Base-by-base conservation (phyloP, 306 rosid species). In the Gleditsia sinensis region DNA sequence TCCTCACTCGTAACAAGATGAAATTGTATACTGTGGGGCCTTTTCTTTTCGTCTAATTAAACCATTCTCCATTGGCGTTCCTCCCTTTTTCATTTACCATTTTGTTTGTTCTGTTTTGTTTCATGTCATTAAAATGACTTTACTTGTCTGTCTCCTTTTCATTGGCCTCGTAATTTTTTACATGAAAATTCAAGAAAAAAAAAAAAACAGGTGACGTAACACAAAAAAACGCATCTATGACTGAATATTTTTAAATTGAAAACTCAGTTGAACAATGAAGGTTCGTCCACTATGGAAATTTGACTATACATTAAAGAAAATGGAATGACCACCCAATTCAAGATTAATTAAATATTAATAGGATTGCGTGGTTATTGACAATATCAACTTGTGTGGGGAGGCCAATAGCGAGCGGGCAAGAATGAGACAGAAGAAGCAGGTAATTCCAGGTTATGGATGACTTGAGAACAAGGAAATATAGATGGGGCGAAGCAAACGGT, bases 21-120 rank as follows among this genome's bases (percentile, higher is more conserved):
- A 81, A 83, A 49, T 71, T 83, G 72, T 85, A 45, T 61, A 80
- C 86, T 9, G 72, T 80, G 19, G 86, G 88, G 28, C 89, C 92
- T 72, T 83, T 88, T 58, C 16, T 74, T 7, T 83, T 72, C 78
- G 71, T 28, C 32, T 28, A 28, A 28, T 28, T 28, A 28, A 28
- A 2, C 32, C 32, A 28, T 28, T 28, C 32, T 28, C 32, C 4
- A 28, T 28, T 28, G 32, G 32, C 32, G 2, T 28, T 28, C 4
- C 2, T 4, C 2, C 4, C 32, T 1, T 28, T 1, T 28, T 28
- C 4, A 28, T 28, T 28, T 2, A 28, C 16, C 24, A 40, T 40
- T 40, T 48, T n/a, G 10, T 48, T 48, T 17, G 10, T 17, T 48
- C 17, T 4, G 1, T 34, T 7, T 2, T 46, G 21, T 43, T 14